Base-by-base conservation (phyloP, 2,329 filamentous ascomycete genomes). In the Alternaria tenuissima region DNA sequence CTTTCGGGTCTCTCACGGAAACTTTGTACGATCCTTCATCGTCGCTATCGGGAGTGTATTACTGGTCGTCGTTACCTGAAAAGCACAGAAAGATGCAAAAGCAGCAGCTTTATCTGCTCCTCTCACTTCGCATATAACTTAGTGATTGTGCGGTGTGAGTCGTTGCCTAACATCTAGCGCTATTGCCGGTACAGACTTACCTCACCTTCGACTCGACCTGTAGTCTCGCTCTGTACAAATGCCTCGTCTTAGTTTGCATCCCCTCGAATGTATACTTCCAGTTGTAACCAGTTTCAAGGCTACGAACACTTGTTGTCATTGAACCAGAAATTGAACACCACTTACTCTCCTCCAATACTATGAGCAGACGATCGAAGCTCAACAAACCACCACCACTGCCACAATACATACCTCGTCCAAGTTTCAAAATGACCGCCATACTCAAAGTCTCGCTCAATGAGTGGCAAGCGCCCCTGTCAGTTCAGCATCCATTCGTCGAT, bases 401-500 rank as follows among this genome's bases (percentile, higher is more conserved):
- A 22, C 12, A 5, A 4, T 14, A n/a, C 0, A 16, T 26, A 22
- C 32, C 12, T 16, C 7, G n/a, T 0, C 6, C 2, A 1, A 6
- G 42, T 0, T 32, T 59, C 8, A 43, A n/a, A 4, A 49, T 55
- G 34, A 5, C 9, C 7, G 0, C 43, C 7, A 39, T 20, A 4
- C 7, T 52, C 24, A 49, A 20, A 2, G 18, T 46, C 26, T 22
- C 20, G 4, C 8, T 12, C 5, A 28, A 14, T 4, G 55, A 55
- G 7, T 62, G 59, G 59, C 55, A 59, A 28, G 32, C 24, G 8
- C 34, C 51, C 5, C 30, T 7, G n/a, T 9, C 14, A 8, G 32
- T 55, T 5, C 57, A 61, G 9, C 62, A 68, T 11, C 14, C 52
- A 0, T 58, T 66, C 26, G 42, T 68, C 4, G 6, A 51, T 3